phyloP scores from a whole-genome alignment of 2,329 filamentous ascomycete genomes.

The Clonostachys rhizophaga region DNA sequence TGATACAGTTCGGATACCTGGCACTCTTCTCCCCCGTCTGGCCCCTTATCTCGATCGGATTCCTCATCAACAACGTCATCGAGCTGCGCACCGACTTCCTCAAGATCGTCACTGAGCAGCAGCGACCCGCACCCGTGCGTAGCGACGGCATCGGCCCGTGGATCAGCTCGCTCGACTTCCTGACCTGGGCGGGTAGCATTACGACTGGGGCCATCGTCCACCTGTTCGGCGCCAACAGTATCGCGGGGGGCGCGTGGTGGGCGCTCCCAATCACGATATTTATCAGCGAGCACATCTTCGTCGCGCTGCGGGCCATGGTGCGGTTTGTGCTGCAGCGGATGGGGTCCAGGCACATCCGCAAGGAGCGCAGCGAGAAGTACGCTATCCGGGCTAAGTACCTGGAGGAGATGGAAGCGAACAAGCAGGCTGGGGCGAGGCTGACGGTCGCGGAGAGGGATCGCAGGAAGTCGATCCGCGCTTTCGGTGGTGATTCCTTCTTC shows the following conservation, averaged over 20 bases:
- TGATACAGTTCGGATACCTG: constrained; percentile 70
- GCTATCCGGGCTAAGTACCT: constrained; percentile 26
- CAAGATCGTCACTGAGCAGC: constrained; percentile 72
- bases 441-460: constrained; percentile 27
- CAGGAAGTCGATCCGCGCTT: constrained; percentile 25
- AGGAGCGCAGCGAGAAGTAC: constrained; percentile 31
- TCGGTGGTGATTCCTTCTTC: constrained; percentile 29
- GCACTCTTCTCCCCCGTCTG: constrained; percentile 71
- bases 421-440: constrained; percentile 21
- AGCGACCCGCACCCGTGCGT: constrained; percentile 63
- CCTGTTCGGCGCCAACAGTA: constrained; percentile 59
- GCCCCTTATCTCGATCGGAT: constrained; percentile 69
- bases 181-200: constrained; percentile 70
- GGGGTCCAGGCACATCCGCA: constrained; percentile 32
- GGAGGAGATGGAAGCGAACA: constrained; percentile 32
- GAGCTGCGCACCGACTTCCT: constrained; percentile 73
- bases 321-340: constrained; percentile 26
- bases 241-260: constrained; percentile 53
- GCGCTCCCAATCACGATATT: constrained; percentile 67
- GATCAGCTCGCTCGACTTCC: constrained; percentile 61
- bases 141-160: constrained; percentile 73
- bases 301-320: constrained; percentile 47
- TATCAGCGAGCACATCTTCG: constrained; percentile 68
- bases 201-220: constrained; percentile 70
- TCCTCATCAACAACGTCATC: constrained; percentile 73